Evolutionary conservation across 306 rosid species (phyloP).

Genomic region (Rosa rugosa): DNA sequence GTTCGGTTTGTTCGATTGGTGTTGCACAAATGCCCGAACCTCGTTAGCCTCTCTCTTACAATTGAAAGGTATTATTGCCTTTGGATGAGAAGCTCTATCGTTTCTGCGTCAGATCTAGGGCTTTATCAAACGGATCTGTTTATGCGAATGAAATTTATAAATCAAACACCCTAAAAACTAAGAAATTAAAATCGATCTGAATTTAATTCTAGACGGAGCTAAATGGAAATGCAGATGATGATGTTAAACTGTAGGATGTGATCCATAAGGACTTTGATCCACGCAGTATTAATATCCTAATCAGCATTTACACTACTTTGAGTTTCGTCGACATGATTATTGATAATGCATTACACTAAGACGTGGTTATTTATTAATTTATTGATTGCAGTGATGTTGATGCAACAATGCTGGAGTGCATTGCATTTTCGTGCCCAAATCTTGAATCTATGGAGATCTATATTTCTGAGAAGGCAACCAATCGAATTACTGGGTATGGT

Average conservation of each 20-base stretch:
- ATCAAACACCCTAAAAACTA: conserved; percentile 14
- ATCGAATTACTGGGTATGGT: conserved; percentile 85
- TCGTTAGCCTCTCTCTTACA: conserved; percentile 76
- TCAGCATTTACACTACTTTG: neutral
- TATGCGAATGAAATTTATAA: neutral
- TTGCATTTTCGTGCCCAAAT: conserved; percentile 94
- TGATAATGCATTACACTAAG: neutral
- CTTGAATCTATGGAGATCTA: conserved; percentile 73
- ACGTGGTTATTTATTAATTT: neutral
- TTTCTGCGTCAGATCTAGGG: conserved; percentile 40
- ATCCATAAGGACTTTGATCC: neutral
- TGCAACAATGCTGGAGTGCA: conserved; percentile 89
- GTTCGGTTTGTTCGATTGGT: conserved; percentile 77
- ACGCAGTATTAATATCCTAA: neutral
- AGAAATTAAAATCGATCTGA: conserved; percentile 7
- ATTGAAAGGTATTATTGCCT: conserved; percentile 75
- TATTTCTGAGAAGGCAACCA: conserved; percentile 43
- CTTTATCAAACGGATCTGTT: conserved; percentile 23
- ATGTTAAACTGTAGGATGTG: neutral
- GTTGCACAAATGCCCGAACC: conserved; percentile 76
- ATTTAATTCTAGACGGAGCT: neutral
- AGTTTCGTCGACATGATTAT: neutral
- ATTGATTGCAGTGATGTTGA: conserved; percentile 69
- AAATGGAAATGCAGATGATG: conserved; percentile 1
- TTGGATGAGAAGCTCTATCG: conserved; percentile 9